Evolutionary conservation across 805 yeast species (phyloP).

Genomic region (Cephaloascus albidus): DNA sequence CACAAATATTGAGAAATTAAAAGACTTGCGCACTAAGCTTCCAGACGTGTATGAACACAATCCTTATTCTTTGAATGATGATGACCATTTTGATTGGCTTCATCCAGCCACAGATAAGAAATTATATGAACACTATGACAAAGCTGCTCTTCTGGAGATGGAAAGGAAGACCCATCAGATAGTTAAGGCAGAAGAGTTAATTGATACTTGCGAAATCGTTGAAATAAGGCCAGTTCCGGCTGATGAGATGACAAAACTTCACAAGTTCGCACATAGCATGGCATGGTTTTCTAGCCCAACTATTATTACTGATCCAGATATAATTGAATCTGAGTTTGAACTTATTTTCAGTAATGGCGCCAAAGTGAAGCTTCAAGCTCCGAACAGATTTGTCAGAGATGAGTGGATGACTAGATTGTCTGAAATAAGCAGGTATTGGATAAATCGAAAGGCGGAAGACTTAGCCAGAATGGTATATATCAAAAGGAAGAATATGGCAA

Average conservation of each 20-base stretch:
- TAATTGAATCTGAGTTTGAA: slow-evolving; percentile 42
- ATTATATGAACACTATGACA: slow-evolving; percentile 42
- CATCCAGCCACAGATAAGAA: slow-evolving; percentile 19
- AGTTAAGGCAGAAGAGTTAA: slow-evolving; percentile 45
- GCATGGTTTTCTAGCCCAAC: slow-evolving; percentile 20
- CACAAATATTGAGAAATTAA: slow-evolving; percentile 12
- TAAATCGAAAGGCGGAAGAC: slow-evolving; percentile 29
- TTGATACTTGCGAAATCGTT: slow-evolving; percentile 47
- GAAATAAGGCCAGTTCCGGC: slow-evolving; percentile 23
- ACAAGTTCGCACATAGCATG: slow-evolving; percentile 15
- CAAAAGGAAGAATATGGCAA: slow-evolving; percentile 33
- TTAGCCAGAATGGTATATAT: slow-evolving; percentile 20
- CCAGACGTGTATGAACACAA: slow-evolving; percentile 35
- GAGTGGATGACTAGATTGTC: slow-evolving; percentile 57
- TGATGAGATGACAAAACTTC: slow-evolving; percentile 12
- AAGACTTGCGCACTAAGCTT: slow-evolving; percentile 9
- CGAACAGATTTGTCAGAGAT: slow-evolving; percentile 34
- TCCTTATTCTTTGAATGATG: slow-evolving; percentile 43
- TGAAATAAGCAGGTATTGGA: slow-evolving; percentile 52
- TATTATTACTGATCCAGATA: slow-evolving; percentile 9
- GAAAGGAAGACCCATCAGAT: slow-evolving; percentile 52
- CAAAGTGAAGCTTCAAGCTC: slow-evolving; percentile 45
- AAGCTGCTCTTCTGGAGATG: slow-evolving; percentile 51
- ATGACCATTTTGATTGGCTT: slow-evolving; percentile 58
- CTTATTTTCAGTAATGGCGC: slow-evolving; percentile 39